Evolutionary conservation across 2,329 filamentous ascomycete species (phyloP), one percentile per base, ranked within the genome.

Genomic region (Aureobasidium melanogenum): DNA sequence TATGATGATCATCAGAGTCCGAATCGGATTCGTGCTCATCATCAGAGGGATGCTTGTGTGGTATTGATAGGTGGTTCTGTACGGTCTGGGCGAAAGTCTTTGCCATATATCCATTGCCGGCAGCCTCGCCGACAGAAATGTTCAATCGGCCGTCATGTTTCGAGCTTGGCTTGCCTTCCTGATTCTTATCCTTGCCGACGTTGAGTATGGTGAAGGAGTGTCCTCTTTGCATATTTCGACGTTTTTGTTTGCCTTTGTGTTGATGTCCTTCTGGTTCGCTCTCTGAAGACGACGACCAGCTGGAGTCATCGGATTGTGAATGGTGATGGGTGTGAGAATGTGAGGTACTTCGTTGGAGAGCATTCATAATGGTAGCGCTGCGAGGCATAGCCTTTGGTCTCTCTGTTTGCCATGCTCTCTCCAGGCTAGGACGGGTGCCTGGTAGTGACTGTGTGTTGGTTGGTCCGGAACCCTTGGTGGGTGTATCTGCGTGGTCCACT

Each of bases 111-210:
- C 88, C 88, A 1, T 78, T 85, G 65, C 87, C 84, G 61, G 81
- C 81, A 1, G 83, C 86, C 69, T 91, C 88, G 58, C 87, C 86
- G 68, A 91, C 80, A 5, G 85, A 87, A 64, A 92, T 88, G 64
- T 84, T 84, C 52, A 92, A 73, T 24, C 88, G 80, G 0, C 88
- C 88, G 70, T 91, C 88, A 50, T 76, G 80, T 71, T 84, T 87
- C 2, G 81, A 84, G 12, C 12, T 4, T 1, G 89, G 81, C 64
- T 78, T 84, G 26, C 86, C 87, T 64, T 80, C 84, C 1, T 76
- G 79, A 72, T 85, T 88, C 54, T 87, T 76, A 3, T 88, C 80
- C 66, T 89, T 87, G 5, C 79, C 79, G 19, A 89, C 77, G 41
- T 76, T 76, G 70, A 89, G 87, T 2, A 77, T 77, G 0, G 80